Evolutionary conservation across 106 monocot species (phyloP), one percentile per base, ranked within the genome.

Genomic region (Dendrobium catenatum): DNA sequence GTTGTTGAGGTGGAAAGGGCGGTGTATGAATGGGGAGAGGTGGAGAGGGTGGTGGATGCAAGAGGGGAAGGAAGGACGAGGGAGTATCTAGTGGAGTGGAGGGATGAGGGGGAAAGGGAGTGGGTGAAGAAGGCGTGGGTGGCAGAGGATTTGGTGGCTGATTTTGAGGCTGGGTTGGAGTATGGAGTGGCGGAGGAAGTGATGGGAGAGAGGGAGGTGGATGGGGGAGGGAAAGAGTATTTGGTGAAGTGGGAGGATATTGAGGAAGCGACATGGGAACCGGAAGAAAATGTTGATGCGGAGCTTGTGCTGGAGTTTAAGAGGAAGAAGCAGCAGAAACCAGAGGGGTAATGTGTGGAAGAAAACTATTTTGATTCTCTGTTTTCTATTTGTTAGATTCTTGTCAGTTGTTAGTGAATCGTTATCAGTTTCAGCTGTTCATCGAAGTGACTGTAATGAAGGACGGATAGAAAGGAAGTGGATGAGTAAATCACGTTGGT

Each of bases 11-110:
- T 95, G 83, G 95, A 95, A 76, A 86, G 68, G 81, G 90, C 88
- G 41, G 87, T 90, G 67, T 93, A 87, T 55, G 95, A 95, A 86
- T 95, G 87, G 86, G 93, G 81, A 40, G 88, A 93, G 80, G 93
- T 95, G 47, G 93, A 86, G 81, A 86, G 76, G 84, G 79, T 93
- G 31, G 48, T 95, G 70, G 95, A 95, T 58, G 91, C 81, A 64
- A 84, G 95, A 54, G 95, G 95, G 8, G 64, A 93, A 43, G 88
- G 85, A 17, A 86, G 84, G 79, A 80, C 79, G 80, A 80, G 86
- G 82, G 93, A 95, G 89, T 95, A 91, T 84, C 78, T 95, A 68
- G 88, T 95, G 75, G 87, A 89, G 86, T 95, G 95, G 95, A 89
- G 86, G 68, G 93, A 95, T 78, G 93, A 88, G 20, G 95, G 88